phyloP scores from a whole-genome alignment of 1,284 basidiomycete species.

The Ustilago xerochloae region DNA sequence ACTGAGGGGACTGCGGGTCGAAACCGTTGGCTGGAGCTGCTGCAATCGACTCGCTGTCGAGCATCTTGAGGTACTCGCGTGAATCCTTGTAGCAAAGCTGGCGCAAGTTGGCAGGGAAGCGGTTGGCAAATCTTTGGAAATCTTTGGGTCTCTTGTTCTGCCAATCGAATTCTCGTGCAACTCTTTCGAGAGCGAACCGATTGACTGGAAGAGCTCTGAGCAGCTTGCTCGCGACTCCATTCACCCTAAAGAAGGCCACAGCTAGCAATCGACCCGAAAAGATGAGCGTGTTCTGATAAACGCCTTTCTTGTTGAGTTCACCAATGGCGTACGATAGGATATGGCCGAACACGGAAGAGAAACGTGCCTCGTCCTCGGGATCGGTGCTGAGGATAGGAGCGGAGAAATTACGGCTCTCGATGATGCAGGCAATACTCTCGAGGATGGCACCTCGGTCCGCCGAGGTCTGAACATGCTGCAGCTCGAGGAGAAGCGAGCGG shows the following conservation, averaged over 20 bases:
- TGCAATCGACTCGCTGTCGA: slow-evolving; percentile 48
- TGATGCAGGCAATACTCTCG: slow-evolving; percentile 64
- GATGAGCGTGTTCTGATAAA: slow-evolving; percentile 65
- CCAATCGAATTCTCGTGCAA: slow-evolving; percentile 59
- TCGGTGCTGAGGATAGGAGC: slow-evolving; percentile 46
- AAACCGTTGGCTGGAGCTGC: slow-evolving; percentile 9
- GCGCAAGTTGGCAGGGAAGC: slow-evolving; percentile 53
- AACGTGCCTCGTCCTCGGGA: slow-evolving; percentile 50
- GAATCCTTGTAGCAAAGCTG: slow-evolving; percentile 62
- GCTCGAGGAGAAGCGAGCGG: slow-evolving; percentile 53
- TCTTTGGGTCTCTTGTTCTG: slow-evolving; percentile 40
- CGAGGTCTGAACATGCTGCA: slow-evolving; percentile 63
- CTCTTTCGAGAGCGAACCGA: slow-evolving; percentile 60
- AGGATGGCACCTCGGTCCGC: slow-evolving; percentile 63
- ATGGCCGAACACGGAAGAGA: slow-evolving; percentile 59
- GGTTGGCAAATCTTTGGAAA: slow-evolving; percentile 42
- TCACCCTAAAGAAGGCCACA: slow-evolving; percentile 61
- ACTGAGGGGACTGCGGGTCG: background rate
- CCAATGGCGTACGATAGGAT: slow-evolving; percentile 62
- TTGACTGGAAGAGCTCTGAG: slow-evolving; percentile 62
- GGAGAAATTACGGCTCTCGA: slow-evolving; percentile 61
- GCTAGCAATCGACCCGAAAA: slow-evolving; percentile 62
- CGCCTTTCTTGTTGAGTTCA: slow-evolving; percentile 66
- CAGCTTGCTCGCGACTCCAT: slow-evolving; percentile 62
- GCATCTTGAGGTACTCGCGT: slow-evolving; percentile 58